phyloP scores from a whole-genome alignment of 768 basidiomycete genomes.

The Suillus decipiens region DNA sequence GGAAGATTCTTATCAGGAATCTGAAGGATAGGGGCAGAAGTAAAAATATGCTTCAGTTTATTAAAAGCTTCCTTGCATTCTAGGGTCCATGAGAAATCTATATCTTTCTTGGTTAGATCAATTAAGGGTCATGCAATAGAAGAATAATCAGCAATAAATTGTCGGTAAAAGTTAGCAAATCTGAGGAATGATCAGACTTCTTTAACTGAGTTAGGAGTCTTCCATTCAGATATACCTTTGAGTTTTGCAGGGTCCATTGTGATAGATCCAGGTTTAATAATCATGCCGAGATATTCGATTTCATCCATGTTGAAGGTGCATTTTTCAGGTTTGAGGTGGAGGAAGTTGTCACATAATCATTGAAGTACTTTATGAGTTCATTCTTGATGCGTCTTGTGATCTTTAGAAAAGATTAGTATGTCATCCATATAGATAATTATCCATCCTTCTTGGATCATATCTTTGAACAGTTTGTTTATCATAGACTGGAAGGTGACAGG shows the following conservation, averaged over 20 bases:
- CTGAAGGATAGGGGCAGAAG: background rate
- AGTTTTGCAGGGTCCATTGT: no score
- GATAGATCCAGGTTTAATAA: no score
- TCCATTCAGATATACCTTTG: no score
- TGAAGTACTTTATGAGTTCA: conserved; percentile 27
- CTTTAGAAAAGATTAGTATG: no score
- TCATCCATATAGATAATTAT: no score
- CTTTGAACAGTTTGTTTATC: conserved; percentile 28
- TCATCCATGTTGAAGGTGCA: no score
- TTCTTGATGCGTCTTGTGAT: conserved; percentile 16
- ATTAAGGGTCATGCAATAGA: conserved; percentile 26
- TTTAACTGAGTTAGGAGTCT: no score
- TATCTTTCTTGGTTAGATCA: conserved; percentile 28
- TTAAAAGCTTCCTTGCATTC: conserved; percentile 28
- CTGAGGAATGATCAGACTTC: conserved; percentile 24
- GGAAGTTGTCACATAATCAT: conserved; percentile 28
- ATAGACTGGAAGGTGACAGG: conserved; percentile 26
- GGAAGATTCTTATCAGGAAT: no score
- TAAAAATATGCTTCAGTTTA: conserved; percentile 29
- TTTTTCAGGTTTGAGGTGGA: conserved; percentile 28
- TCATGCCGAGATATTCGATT: no score
- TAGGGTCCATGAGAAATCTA: conserved; percentile 26
- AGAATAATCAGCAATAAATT: conserved; percentile 32
- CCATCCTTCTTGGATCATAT: no score
- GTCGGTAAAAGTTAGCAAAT: conserved; percentile 33